Base-by-base conservation (phyloP, 2,329 filamentous ascomycete species). In the Hymenoscyphus salicellus region DNA sequence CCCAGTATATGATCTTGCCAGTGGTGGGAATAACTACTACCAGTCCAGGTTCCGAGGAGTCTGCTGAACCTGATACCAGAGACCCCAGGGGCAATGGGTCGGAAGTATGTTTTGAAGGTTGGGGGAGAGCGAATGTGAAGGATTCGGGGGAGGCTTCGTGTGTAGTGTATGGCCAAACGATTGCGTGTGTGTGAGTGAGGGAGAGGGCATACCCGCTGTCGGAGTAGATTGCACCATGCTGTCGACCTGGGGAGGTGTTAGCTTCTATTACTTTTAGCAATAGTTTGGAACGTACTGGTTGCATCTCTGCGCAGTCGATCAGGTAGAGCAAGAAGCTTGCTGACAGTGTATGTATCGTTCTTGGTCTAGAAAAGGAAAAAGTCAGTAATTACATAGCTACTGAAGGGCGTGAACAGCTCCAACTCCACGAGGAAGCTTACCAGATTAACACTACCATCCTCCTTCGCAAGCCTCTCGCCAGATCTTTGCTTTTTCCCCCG, bases 1-100 rank as follows among this genome's bases (percentile, higher is more conserved):
- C 95, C 93, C 95, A 98, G 77, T 95, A 98, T 55, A 92, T 89
- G 61, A 98, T 87, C 76, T 89, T 93, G 61, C 95, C 95, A 58
- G 84, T 93, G 20, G 86, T 86, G 14, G 94, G 91, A 79, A 94
- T 91, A 43, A 98, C 84, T 43, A 97, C 85, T 32, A 99, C 86
- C 43, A 99, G 83, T 2, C 95, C 95, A 38, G 93, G 90, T 71
- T 96, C 91, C 58, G 87, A 86, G n/a, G 86, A 87, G 4, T 89
- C 88, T 11, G 90, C 88, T 5, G 91, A 90, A 59, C 90, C 89
- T 0, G 91, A 89, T 6, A 97, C 89, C 61, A 99, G 84, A 20
- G 91, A 86, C 62, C 92, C 95, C 46, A 97, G 82, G 1, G 95
- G 94, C 5, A 96, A 81, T 23, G 89, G 86, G 64, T 94, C 91